Base-by-base conservation (phyloP, 495 filamentous ascomycete genomes). In the Xylaria cubensis region DNA sequence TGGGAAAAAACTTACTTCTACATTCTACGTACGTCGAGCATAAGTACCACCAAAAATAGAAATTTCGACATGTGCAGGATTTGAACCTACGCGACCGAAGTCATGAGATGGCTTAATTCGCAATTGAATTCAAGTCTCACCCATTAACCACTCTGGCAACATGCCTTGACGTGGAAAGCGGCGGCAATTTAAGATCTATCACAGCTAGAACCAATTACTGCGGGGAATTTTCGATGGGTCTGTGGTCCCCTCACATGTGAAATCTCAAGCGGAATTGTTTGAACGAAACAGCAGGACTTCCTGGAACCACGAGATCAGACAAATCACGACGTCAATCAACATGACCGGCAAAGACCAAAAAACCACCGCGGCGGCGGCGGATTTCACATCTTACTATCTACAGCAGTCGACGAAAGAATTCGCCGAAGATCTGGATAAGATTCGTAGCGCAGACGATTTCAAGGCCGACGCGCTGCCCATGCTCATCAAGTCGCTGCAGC, bases 381-480 rank as follows among this genome's bases (percentile, higher is more conserved):
- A 87, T 36, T 92, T 92, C 79, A 87, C 87, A 19, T 82, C 86
- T 36, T 90, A 86, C 78, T 93, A 93, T 78, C 86, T 93, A 72
- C 86, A 87, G 55, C 86, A 85, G 67, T 81, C 90, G 21, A 92
- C 92, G 7, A 79, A 83, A 12, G 91, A 93, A 71, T 92, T 93
- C 69, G 89, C 88, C 10, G 90, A 93, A 46, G 92, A 93, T 77
- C 82, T 94, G 34, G 90, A 93, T 79, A 85, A 86, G 72, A 77
- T 93, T 12, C 88, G 92, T 34, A 79, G 75, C 48, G 88, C 92
- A 39, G 86, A 87, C 74, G 92, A 94, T 79, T 94, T 93, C 75
- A 88, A 83, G 67, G 85, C 86, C 67, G 84, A 86, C 39, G 88
- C 88, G 15, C 72, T 94, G 64, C 84, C 85, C 12, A 82, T 93